Evolutionary conservation across 108 stramenopile genomes (phyloP).

Genomic region (Epithemia pelagica): DNA sequence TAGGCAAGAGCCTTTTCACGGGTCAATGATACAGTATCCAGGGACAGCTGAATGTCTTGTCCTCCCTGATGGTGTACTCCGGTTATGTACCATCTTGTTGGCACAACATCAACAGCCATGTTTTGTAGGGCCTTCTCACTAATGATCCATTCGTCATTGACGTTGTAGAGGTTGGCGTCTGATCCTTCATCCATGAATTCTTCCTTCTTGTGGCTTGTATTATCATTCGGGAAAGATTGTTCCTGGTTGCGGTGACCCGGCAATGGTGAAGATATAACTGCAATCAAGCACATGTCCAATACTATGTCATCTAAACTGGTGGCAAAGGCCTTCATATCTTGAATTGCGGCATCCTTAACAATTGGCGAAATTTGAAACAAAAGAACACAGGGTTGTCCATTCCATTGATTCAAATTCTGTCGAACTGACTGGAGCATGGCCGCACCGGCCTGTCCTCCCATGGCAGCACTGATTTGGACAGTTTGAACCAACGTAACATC

Average conservation of each 20-base stretch:
- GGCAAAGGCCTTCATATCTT: conserved; percentile 24
- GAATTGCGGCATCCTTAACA: conserved; percentile 10
- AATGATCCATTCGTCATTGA: conserved; percentile 20
- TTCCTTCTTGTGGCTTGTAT: neutral
- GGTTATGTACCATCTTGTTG: conserved; percentile 73
- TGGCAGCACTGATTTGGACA: conserved; percentile 51
- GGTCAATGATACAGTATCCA: conserved; percentile 54
- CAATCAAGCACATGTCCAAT: neutral
- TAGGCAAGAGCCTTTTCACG: conserved; percentile 38
- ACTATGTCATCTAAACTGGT: conserved; percentile 17
- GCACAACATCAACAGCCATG: conserved; percentile 74
- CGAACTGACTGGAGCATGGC: conserved; percentile 40
- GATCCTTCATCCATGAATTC: conserved; percentile 18
- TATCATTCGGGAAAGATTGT: neutral
- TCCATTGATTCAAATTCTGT: conserved; percentile 68
- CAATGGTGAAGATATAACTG: neutral
- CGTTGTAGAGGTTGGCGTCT: conserved; percentile 45
- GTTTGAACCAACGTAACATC: conserved; percentile 76
- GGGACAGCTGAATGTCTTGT: conserved; percentile 39
- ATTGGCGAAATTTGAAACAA: conserved; percentile 51
- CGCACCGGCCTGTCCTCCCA: conserved; percentile 32
- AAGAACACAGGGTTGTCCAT: conserved; percentile 63
- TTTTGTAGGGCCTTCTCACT: conserved; percentile 80
- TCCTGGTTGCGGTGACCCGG: too few species aligned
- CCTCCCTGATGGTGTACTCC: conserved; percentile 78